Percentiles rank a stretch among this genome's conserved stretches.
Conservation (phyloP, 768 basidiomycete genomes). For the Russula griseocarnosa region DNA sequence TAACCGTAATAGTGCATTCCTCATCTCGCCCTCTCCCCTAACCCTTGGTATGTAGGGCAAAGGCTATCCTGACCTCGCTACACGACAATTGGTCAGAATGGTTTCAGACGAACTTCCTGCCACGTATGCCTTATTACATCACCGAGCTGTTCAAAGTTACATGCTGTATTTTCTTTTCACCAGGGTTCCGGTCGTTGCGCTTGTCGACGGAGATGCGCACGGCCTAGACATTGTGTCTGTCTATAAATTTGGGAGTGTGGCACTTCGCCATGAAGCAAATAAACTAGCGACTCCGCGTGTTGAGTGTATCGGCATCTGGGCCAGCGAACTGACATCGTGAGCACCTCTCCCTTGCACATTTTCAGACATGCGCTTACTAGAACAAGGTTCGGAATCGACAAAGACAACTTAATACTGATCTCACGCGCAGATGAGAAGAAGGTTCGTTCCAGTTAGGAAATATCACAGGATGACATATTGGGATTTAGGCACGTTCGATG, state of each 20-base stretch:
- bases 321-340: slow-evolving; percentile 64
- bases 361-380: background rate
- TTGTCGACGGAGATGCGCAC: slow-evolving; percentile 90
- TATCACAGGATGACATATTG: background rate
- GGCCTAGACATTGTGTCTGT: slow-evolving; percentile 90
- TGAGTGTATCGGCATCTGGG: slow-evolving; percentile 75
- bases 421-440: slow-evolving; percentile 71
- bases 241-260: slow-evolving; percentile 75
- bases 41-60: slow-evolving; percentile 64
- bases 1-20: slow-evolving; percentile 54
- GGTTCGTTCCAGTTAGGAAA: slow-evolving; percentile 37
- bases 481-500: slow-evolving; percentile 57
- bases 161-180: background rate
- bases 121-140: slow-evolving; percentile 40
- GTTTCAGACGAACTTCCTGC: slow-evolving; percentile 62
- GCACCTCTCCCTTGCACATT: slow-evolving; percentile 23
- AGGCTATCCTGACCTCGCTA: slow-evolving; percentile 93
- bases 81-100: slow-evolving; percentile 74
- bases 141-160: background rate
- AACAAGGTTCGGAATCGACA: slow-evolving; percentile 54
- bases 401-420: slow-evolving; percentile 63
- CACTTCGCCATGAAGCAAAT: slow-evolving; percentile 64
- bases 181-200: slow-evolving; percentile 71
- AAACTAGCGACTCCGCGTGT: slow-evolving; percentile 66
- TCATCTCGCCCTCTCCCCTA: background rate